Evolutionary conservation across 139 green algal species (phyloP), one percentile per base, ranked within the genome.

Genomic region (Chlamydomonas asymmetrica): DNA sequence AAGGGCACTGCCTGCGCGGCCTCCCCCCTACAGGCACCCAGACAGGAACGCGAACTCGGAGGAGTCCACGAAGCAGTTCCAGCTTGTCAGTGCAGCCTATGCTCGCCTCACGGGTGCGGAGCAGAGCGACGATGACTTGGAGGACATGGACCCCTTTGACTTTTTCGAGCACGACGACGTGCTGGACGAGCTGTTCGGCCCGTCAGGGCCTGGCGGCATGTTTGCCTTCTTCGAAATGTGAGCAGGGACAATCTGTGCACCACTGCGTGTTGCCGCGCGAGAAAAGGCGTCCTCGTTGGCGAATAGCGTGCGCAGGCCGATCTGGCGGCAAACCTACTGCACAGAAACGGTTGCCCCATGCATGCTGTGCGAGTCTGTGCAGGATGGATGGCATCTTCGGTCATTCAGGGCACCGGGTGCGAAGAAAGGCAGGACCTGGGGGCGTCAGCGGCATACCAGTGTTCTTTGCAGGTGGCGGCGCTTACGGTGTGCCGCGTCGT

Each of bases 21-120:
- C 16, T 35, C 3, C 23, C 59, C 39, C 18, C 39, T 48, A 16
- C 79, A 88, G 83, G 83, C 83, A 88, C 31, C 82, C 82, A 9
- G 82, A 88, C 75, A 88, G 85, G 48, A 88, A 88, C 31, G 32
- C n/a, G 22, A 78, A 66, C 66, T 81, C 73, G 34, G 72, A 80
- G 4, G 67, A 75, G 34, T 74, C 75, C 2, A 82, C 67, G 0
- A 32, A 45, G 9, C 72, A 78, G 37, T 87, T 87, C 52, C 59
- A 87, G 73, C 56, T 56, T 29, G 7, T 52, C 35, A 71, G 37
- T 52, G 50, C 48, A 29, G 66, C 66, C 6, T 71, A 79, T 60
- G 73, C 73, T 10, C 52, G 62, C n/a, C 69, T 84, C 32, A 73
- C 67, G 10, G 31, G 50, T 7, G 50, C 49, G 4, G 49, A 65